Evolutionary conservation across 331 rosid genomes (phyloP).

Genomic region (Cucumis variabilis): DNA sequence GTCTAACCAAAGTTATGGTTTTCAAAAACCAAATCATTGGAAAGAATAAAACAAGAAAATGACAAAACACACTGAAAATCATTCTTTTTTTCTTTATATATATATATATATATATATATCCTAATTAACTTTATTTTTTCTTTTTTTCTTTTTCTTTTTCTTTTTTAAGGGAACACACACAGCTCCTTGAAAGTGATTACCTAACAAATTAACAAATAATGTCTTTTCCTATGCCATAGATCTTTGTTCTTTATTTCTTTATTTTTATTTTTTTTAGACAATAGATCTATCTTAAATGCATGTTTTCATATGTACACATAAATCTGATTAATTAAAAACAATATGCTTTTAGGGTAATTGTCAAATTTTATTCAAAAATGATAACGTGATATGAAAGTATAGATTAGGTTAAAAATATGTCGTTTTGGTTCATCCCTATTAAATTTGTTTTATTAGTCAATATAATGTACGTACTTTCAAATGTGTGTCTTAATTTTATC

Average conservation of each 20-base stretch:
- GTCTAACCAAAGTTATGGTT: constrained; percentile 57
- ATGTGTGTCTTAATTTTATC: too few species aligned
- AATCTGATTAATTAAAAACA: background rate
- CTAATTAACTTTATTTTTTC: too few species aligned
- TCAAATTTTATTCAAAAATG: background rate
- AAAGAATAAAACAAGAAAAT: constrained; percentile 80
- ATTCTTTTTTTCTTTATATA: background rate
- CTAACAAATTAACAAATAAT: background rate
- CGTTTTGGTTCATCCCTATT: too few species aligned
- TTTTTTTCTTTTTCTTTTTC: too few species aligned
- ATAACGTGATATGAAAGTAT: background rate
- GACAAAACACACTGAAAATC: constrained; percentile 47
- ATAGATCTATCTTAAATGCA: background rate
- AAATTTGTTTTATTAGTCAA: too few species aligned
- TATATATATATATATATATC: background rate
- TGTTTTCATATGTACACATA: background rate
- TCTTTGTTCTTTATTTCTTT: too few species aligned
- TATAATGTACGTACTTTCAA: too few species aligned
- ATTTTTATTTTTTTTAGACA: too few species aligned
- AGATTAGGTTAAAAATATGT: too few species aligned
- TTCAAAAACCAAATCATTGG: constrained; percentile 62
- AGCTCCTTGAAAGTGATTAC: constrained; percentile 21
- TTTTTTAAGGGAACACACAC: constrained; percentile 37
- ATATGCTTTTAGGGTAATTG: background rate
- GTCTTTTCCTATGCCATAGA: background rate